These are phyloP conservation scores for Colletotrichum ledebouriae DNA, from an alignment of 2,329 filamentous ascomycete species.

Conservation along the genomic window DNA sequence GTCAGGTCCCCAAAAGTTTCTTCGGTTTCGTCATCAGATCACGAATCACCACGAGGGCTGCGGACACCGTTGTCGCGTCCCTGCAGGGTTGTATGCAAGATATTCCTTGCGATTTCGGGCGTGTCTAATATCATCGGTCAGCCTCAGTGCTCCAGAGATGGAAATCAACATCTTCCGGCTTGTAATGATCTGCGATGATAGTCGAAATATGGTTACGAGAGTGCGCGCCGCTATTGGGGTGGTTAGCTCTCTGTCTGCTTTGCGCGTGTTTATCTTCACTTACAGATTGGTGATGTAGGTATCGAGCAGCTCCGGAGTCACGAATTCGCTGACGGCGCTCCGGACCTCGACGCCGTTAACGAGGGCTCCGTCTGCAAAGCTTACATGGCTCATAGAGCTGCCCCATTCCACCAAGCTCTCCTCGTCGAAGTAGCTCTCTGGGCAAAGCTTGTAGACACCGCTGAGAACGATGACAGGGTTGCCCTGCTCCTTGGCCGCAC, in stretches of 20 bases:
- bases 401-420: constrained; percentile 89
- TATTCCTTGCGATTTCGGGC: constrained; percentile 14
- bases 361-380: constrained; percentile 83
- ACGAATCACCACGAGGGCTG: constrained; percentile 32
- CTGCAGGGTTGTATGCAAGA: constrained; percentile 36
- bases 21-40: constrained; percentile 27
- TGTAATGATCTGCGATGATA: constrained; percentile 82
- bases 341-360: constrained; percentile 83
- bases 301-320: constrained; percentile 81
- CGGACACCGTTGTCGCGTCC: constrained; percentile 33
- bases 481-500: constrained; percentile 84
- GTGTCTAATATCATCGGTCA: constrained; percentile 46
- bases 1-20: constrained; percentile 9
- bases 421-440: constrained; percentile 87
- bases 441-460: constrained; percentile 94
- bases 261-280: constrained; percentile 47
- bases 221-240: constrained; percentile 68
- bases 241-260: constrained; percentile 16
- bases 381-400: constrained; percentile 80
- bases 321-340: constrained; percentile 85
- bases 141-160: constrained; percentile 58
- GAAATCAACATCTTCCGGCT: constrained; percentile 77
- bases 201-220: constrained; percentile 79
- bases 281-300: constrained; percentile 85
- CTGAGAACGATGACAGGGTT: constrained; percentile 90